Conservation (phyloP, 1,139 yeast genomes). For the Pichia sp. region DNA sequence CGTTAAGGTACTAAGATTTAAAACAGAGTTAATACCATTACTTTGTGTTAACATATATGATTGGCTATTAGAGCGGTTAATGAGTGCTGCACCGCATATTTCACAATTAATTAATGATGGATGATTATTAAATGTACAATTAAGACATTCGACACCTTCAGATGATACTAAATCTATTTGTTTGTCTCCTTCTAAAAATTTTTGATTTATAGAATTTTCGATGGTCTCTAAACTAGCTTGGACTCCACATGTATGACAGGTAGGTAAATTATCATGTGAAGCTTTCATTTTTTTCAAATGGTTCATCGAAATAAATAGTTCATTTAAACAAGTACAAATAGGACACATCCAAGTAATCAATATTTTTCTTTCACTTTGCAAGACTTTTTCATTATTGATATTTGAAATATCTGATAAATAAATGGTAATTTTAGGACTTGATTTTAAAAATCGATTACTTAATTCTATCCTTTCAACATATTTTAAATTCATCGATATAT, state of each 20-base stretch:
- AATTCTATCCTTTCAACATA: slow-evolving; percentile 41
- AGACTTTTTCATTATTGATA: neutral
- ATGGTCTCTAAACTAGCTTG: slow-evolving; percentile 36
- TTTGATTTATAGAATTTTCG: slow-evolving; percentile 20
- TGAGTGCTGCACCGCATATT: slow-evolving; percentile 63
- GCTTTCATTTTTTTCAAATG: slow-evolving; percentile 16
- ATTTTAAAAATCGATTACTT: slow-evolving; percentile 60
- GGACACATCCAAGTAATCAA: slow-evolving; percentile 62
- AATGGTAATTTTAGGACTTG: slow-evolving; percentile 66
- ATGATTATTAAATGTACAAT: slow-evolving; percentile 83
- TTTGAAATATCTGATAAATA: slow-evolving; percentile 9
- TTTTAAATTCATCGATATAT: slow-evolving; percentile 46
- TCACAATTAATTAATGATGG: slow-evolving; percentile 75
- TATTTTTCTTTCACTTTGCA: neutral
- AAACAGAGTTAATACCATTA: neutral
- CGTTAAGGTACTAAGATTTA: neutral
- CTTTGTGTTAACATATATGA: neutral
- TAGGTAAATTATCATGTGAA: slow-evolving; percentile 34
- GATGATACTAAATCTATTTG: slow-evolving; percentile 20
- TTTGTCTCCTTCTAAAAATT: neutral
- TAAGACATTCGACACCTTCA: slow-evolving; percentile 54
- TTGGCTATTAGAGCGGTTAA: neutral
- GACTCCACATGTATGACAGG: slow-evolving; percentile 77
- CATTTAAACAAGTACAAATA: slow-evolving; percentile 71
- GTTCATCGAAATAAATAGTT: slow-evolving; percentile 17